phyloP scores from a whole-genome alignment of 2,329 filamentous ascomycete genomes.

The Talaromyces sp. region DNA sequence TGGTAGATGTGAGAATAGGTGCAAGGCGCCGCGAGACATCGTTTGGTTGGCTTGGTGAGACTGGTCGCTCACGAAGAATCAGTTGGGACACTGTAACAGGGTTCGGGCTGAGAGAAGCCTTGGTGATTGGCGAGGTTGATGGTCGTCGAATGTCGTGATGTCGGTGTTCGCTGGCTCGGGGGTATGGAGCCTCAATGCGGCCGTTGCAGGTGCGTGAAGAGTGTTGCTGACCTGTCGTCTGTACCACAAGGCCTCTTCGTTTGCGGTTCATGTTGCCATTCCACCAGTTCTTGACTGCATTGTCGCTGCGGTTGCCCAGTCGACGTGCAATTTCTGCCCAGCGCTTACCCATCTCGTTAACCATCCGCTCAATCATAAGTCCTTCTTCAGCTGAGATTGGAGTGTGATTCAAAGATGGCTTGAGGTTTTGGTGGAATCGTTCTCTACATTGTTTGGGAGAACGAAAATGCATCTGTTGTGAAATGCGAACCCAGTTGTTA shows the following conservation, averaged over 20 bases:
- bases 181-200: conserved; percentile 42
- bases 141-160: conserved; percentile 22
- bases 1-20: conserved; percentile 37
- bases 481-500: conserved; percentile 88
- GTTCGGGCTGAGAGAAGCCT: conserved; percentile 18
- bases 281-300: conserved; percentile 98
- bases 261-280: conserved; percentile 88
- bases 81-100: conserved; percentile 17
- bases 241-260: conserved; percentile 49
- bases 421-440: conserved; percentile 90
- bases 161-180: conserved; percentile 24
- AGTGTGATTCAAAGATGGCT: conserved; percentile 69
- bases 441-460: conserved; percentile 95
- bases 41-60: conserved; percentile 1
- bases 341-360: conserved; percentile 74
- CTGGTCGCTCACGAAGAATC: conserved; percentile 17
- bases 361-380: conserved; percentile 71
- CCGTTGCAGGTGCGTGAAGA: conserved; percentile 36
- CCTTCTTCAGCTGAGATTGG: conserved; percentile 72
- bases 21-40: conserved; percentile 26
- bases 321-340: conserved; percentile 91
- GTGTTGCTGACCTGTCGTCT: conserved; percentile 27
- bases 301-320: conserved; percentile 83
- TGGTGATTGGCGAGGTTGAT: conserved; percentile 26
- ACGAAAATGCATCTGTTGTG: conserved; percentile 69